These are phyloP conservation scores for Cubamyces lactineus DNA, from an alignment of 768 basidiomycete genomes.

Conservation along the genomic window DNA sequence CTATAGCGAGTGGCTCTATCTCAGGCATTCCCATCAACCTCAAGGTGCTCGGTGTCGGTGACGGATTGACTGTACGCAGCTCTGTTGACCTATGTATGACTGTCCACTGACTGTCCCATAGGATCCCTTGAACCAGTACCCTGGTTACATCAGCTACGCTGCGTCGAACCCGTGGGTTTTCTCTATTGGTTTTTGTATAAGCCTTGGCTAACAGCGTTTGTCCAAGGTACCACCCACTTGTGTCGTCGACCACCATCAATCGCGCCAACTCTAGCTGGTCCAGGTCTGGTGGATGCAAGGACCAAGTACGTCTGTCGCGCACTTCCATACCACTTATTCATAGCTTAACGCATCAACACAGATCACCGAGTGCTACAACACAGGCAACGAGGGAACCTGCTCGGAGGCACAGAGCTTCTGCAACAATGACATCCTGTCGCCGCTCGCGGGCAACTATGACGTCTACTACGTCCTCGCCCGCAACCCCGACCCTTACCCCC, in stretches of 20 bases:
- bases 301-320: slow-evolving; percentile 37
- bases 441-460: slow-evolving; percentile 58
- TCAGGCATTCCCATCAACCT: slow-evolving; percentile 56
- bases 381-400: slow-evolving; percentile 51
- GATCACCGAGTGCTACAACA: slow-evolving; percentile 57
- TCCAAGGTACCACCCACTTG: slow-evolving; percentile 52
- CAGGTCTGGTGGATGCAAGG: slow-evolving; percentile 50
- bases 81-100: background rate
- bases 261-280: slow-evolving; percentile 49
- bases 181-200: background rate
- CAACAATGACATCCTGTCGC: slow-evolving; percentile 56
- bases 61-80: slow-evolving; percentile 58
- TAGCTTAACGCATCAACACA: slow-evolving; percentile 24
- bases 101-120: slow-evolving; percentile 24
- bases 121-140: slow-evolving; percentile 53
- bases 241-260: slow-evolving; percentile 44
- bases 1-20: slow-evolving; percentile 50
- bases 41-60: slow-evolving; percentile 64
- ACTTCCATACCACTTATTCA: background rate
- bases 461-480: slow-evolving; percentile 52
- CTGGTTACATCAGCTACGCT: slow-evolving; percentile 60
- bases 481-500: slow-evolving; percentile 54
- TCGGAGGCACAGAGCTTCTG: slow-evolving; percentile 61
- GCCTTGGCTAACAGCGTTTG: background rate
- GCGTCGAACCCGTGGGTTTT: slow-evolving; percentile 46